A percentile compares a stretch with the other conserved stretches of the same genome.
Evolutionary conservation across 306 rosid species (phyloP).

Genomic region (peach (Prunus persica)): DNA sequence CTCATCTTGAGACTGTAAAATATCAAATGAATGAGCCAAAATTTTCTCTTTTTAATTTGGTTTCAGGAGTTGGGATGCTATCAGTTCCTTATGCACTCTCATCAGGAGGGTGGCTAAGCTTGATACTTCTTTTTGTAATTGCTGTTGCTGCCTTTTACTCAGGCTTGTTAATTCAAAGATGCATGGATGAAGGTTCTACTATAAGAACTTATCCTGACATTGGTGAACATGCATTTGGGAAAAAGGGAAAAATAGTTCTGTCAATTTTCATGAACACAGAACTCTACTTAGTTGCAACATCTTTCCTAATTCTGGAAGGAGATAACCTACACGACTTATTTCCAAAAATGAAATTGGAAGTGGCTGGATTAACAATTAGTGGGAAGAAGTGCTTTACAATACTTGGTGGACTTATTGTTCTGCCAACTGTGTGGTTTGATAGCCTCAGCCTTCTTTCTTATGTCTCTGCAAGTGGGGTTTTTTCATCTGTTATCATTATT

Average conservation of each 20-base stretch:
- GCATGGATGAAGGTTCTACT: conserved; percentile 44
- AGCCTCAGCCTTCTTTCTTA: conserved; percentile 52
- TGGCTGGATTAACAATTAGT: conserved; percentile 30
- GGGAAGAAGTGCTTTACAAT: conserved; percentile 43
- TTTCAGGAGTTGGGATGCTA: conserved; percentile 58
- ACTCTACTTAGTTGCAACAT: conserved; percentile 54
- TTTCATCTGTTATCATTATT: conserved; percentile 48
- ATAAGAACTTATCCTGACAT: conserved; percentile 56
- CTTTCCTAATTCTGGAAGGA: conserved; percentile 60
- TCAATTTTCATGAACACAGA: conserved; percentile 45
- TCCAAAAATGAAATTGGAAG: conserved; percentile 25
- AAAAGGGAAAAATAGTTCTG: conserved; percentile 38
- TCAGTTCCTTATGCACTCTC: conserved; percentile 70
- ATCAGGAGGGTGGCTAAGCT: conserved; percentile 69
- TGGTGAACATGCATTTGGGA: conserved; percentile 61
- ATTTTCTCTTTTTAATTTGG: not conserved
- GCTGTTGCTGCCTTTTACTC: conserved; percentile 42
- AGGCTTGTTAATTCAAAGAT: conserved; percentile 47
- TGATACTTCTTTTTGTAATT: conserved; percentile 39
- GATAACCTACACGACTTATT: conserved; percentile 52
- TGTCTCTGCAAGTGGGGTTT: conserved; percentile 59
- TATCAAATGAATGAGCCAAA: not conserved
- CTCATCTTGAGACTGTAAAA: too few relatives aligned
- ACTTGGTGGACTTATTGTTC: conserved; percentile 35
- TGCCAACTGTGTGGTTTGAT: conserved; percentile 61